A percentile compares a stretch with the other conserved stretches of the same genome.
These are phyloP conservation scores for Hyphopichia buzzinii DNA, from an alignment of 1,139 yeast genomes.

Conservation along the genomic window DNA sequence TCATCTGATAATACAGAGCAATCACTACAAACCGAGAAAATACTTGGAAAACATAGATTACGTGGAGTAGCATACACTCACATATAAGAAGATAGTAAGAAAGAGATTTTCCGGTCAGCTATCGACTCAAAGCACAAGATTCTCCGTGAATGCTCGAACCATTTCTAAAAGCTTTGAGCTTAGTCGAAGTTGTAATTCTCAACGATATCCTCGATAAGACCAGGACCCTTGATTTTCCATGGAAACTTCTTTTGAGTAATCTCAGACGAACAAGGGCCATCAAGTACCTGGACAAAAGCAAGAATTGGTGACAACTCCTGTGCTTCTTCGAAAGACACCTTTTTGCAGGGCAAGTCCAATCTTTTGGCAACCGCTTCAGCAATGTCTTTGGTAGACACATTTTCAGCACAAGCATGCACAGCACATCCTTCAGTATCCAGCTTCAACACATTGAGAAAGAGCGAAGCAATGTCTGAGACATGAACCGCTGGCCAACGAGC, in stretches of 20 bases:
- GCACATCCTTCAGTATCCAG: conserved; percentile 18
- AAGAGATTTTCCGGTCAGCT: too few species aligned
- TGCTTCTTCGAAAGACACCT: conserved; percentile 11
- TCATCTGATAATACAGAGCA: too few species aligned
- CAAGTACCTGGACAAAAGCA: not conserved
- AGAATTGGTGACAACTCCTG: not conserved
- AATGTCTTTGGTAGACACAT: conserved; percentile 17
- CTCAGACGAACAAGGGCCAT: not conserved
- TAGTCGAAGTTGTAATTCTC: not conserved
- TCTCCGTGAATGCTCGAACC: too few species aligned
- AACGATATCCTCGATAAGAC: not conserved
- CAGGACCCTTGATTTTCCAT: not conserved
- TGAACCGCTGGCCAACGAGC: conserved; percentile 27
- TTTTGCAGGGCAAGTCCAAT: conserved; percentile 10
- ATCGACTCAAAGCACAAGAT: too few species aligned
- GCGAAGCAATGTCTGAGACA: conserved; percentile 23
- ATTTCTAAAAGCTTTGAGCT: too few species aligned
- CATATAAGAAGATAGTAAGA: too few species aligned
- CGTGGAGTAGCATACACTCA: too few species aligned
- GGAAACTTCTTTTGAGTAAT: not conserved
- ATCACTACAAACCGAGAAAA: too few species aligned
- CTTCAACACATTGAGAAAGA: conserved; percentile 17
- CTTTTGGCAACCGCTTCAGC: conserved; percentile 19
- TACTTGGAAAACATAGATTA: too few species aligned
- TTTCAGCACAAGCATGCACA: conserved; percentile 22